A percentile compares a stretch with the other conserved stretches of the same genome.
These are phyloP conservation scores for Magnaporthales sp. DNA, from an alignment of 2,329 filamentous ascomycete species.

Conservation along the genomic window DNA sequence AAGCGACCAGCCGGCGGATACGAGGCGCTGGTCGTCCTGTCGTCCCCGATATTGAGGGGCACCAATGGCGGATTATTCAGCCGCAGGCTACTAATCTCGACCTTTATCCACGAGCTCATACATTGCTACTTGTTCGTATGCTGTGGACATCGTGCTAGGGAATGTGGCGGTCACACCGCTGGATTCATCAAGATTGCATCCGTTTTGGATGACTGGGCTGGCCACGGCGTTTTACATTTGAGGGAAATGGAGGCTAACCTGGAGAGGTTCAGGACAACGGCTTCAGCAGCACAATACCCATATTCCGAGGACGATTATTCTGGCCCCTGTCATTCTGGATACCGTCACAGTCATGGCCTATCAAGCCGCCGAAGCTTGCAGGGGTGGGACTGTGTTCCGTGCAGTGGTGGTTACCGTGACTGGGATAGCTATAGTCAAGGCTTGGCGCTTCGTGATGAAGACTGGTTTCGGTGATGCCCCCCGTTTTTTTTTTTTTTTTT, in stretches of 20 bases:
- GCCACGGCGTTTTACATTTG: conserved; percentile 43
- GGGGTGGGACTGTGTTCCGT: neutral
- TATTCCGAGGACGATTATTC: neutral
- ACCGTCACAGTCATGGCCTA: neutral
- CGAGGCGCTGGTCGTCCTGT: conserved; percentile 55
- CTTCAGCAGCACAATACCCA: neutral
- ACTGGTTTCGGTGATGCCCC: neutral
- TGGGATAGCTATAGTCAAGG: neutral
- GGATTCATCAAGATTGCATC: conserved; percentile 51
- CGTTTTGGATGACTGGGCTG: conserved; percentile 54
- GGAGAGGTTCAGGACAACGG: conserved; percentile 14
- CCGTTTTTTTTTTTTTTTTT: neutral
- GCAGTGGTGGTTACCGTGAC: neutral
- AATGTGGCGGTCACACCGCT: conserved; percentile 49
- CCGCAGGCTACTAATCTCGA: conserved; percentile 51
- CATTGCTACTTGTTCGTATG: conserved; percentile 58
- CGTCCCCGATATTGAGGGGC: conserved; percentile 47
- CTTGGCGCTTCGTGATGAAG: neutral
- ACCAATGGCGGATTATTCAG: conserved; percentile 37
- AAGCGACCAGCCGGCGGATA: conserved; percentile 38
- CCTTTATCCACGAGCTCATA: conserved; percentile 58
- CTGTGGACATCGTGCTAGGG: conserved; percentile 48
- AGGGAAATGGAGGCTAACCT: conserved; percentile 55
- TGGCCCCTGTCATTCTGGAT: neutral
- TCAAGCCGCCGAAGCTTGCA: neutral